phyloP scores from a whole-genome alignment of 108 stramenopile genomes.

The Chaetoceros tenuissimus region DNA sequence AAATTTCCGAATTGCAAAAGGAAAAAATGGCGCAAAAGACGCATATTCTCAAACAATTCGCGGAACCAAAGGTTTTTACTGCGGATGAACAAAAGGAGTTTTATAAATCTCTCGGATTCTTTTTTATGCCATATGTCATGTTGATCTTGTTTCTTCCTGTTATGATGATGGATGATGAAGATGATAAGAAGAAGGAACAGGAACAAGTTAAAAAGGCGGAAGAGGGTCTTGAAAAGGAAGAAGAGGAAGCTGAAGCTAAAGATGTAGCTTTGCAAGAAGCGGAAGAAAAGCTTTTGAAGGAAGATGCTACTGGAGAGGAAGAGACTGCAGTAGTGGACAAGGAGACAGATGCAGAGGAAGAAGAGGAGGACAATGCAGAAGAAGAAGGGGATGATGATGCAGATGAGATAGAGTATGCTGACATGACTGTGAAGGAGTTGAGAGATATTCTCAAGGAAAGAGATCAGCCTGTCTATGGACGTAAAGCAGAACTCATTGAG shows the following conservation, averaged over 20 bases:
- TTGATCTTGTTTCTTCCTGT: background rate
- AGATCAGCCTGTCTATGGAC: too few relatives aligned
- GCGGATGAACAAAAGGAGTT: background rate
- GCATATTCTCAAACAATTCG: background rate
- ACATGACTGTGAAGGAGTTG: slow-evolving; percentile 1
- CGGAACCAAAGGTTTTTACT: background rate
- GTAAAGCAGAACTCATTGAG: too few relatives aligned
- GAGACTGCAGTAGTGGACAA: slow-evolving; percentile 4
- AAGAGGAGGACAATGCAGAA: slow-evolving; percentile 1
- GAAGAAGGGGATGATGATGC: too few relatives aligned
- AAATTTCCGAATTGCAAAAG: background rate
- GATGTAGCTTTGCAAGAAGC: too few relatives aligned
- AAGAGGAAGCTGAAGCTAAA: background rate
- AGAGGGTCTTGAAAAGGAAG: background rate
- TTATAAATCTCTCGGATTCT: background rate
- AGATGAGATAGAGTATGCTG: background rate
- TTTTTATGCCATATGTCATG: background rate
- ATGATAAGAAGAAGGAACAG: background rate
- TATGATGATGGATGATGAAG: background rate
- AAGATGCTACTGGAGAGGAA: slow-evolving; percentile 24
- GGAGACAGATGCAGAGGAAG: background rate
- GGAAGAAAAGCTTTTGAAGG: too few relatives aligned
- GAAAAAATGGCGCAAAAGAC: background rate
- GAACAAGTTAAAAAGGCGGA: background rate
- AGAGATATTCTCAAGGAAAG: too few relatives aligned